Evolutionary conservation across 805 yeast genomes (phyloP).

Genomic region (Cyberlindnera mrakii): DNA sequence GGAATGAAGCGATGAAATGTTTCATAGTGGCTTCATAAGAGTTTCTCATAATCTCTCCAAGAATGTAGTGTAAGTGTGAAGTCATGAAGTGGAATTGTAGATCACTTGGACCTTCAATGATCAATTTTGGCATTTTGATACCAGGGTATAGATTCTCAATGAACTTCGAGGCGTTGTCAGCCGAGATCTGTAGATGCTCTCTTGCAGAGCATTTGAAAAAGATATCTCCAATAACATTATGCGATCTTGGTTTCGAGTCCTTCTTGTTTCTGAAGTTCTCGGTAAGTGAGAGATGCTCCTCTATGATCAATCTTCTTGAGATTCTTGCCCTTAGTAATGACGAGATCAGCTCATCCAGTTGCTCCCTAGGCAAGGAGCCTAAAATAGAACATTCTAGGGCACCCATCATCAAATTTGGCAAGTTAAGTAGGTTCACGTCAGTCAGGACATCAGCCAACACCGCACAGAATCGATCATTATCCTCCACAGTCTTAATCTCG

Average conservation of each 20-base stretch:
- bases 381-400: slow-evolving; percentile 73
- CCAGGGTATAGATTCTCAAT: slow-evolving; percentile 47
- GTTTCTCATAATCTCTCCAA: slow-evolving; percentile 85
- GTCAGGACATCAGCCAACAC: slow-evolving; percentile 55
- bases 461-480: slow-evolving; percentile 67
- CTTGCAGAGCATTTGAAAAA: slow-evolving; percentile 73
- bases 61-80: slow-evolving; percentile 77
- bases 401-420: slow-evolving; percentile 91
- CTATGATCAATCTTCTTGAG: slow-evolving; percentile 83
- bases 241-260: slow-evolving; percentile 43
- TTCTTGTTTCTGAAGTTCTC: slow-evolving; percentile 39
- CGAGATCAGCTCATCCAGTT: slow-evolving; percentile 70
- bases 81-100: slow-evolving; percentile 76
- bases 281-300: slow-evolving; percentile 82
- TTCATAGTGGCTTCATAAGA: slow-evolving; percentile 76
- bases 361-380: slow-evolving; percentile 47
- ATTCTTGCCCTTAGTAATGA: slow-evolving; percentile 79
- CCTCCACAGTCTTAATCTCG: slow-evolving; percentile 59
- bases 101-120: slow-evolving; percentile 66
- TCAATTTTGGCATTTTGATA: slow-evolving; percentile 62
- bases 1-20: slow-evolving; percentile 29
- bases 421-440: slow-evolving; percentile 72
- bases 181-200: slow-evolving; percentile 55
- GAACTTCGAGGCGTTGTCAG: slow-evolving; percentile 43
- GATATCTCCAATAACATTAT: slow-evolving; percentile 62